Percentiles rank a stretch among this genome's conserved stretches.
Conservation (phyloP, 805 yeast genomes). For the Ogataea nitratoaversa region DNA sequence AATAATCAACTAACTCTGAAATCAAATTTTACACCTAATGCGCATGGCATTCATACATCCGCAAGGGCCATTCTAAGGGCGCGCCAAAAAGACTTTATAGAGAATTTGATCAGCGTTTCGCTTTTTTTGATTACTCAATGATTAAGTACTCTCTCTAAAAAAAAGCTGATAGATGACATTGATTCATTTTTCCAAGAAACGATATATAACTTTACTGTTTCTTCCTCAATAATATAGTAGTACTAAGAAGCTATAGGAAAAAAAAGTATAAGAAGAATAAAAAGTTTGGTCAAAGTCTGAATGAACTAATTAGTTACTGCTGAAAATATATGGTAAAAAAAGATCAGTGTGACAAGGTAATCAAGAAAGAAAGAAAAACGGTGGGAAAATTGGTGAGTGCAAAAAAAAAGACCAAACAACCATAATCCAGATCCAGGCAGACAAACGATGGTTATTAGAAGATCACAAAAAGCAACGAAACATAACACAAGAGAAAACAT, state of each 20-base stretch:
- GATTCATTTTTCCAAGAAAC: slow-evolving; percentile 4
- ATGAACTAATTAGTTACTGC: too few relatives aligned
- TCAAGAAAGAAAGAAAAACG: slow-evolving; percentile 6
- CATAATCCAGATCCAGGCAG: slow-evolving; percentile 1
- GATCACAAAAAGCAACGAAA: slow-evolving; percentile 13
- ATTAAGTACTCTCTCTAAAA: too few relatives aligned
- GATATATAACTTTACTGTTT: slow-evolving; percentile 1
- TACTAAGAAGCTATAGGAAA: slow-evolving; percentile 1
- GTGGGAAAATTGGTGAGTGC: slow-evolving; percentile 1
- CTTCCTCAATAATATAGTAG: slow-evolving; percentile 1
- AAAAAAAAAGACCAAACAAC: slow-evolving; percentile 11
- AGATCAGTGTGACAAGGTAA: not conserved
- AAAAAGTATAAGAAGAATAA: slow-evolving; percentile 1
- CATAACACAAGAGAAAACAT: slow-evolving; percentile 15
- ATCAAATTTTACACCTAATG: too few relatives aligned
- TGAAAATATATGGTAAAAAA: too few relatives aligned
- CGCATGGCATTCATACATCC: too few relatives aligned
- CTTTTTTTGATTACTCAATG: too few relatives aligned
- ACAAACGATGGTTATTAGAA: slow-evolving; percentile 7
- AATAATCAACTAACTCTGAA: too few relatives aligned
- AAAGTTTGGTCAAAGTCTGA: too few relatives aligned
- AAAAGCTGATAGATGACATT: too few relatives aligned
- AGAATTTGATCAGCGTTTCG: too few relatives aligned
- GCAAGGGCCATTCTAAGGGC: too few relatives aligned
- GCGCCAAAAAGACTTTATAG: not conserved